Evolutionary conservation across 257 asterid genomes (phyloP), one percentile per base, ranked within the genome.

Genomic region (Gentiana straminea): DNA sequence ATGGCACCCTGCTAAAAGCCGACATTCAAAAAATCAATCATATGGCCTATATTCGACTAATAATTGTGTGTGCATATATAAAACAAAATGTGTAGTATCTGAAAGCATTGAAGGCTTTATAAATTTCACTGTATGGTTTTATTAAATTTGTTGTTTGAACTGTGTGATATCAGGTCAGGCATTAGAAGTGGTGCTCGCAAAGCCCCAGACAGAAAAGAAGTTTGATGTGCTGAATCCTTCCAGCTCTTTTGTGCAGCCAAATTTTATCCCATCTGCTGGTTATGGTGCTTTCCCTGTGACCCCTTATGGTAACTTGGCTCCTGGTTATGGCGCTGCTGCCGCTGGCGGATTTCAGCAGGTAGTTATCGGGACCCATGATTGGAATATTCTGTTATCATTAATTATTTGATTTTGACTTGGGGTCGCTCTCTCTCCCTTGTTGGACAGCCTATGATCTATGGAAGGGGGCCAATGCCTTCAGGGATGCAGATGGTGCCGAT

Each of bases 401-500:
- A 38, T 54, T 15, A 24, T 44, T n/a, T 24, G 7, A 5, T 33
- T 64, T 55, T 57, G 9, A 12, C 33, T 55, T 59, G 51, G 34
- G 37, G 57, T 64, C 36, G 13, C 55, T 52, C 54, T 57, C 35
- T 63, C 45, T 15, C 44, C 7, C 49, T 50, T 50, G 65, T 61
- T 49, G 64, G 61, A 74, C 95, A 91, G 84, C 96, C 98, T 49
- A 82, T 91, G 91, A 86, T 84, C 60, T 91, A 91, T 46, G 96
- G 96, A 57, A 81, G 96, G 72, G 98, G 98, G 48, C 95, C 95
- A 9, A 87, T 84, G 95, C 95, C 95, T 51, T 72, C 96, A 52
- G 96, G 98, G 67, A 91, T 91, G 98, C 98, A 91, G 72, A 91
- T 91, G 98, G 98, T 91, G 72, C 98, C 96, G 2, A 87, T 91